These are phyloP conservation scores for Puccinia hordei DNA, from an alignment of 1,284 basidiomycete genomes.

Conservation along the genomic window DNA sequence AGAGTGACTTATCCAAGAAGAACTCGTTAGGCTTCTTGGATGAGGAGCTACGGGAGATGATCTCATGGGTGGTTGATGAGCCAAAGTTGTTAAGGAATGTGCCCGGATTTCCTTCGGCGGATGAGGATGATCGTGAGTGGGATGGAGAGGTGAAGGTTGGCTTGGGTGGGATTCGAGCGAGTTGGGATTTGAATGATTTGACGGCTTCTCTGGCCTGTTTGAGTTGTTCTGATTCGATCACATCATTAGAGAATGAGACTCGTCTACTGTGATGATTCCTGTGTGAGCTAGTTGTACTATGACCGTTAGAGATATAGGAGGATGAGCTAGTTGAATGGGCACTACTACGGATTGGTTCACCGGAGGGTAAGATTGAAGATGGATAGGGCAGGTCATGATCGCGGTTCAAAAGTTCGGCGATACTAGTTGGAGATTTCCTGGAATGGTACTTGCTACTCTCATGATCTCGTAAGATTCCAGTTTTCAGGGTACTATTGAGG, in stretches of 20 bases:
- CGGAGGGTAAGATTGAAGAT: not conserved
- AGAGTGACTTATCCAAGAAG: constrained; percentile 1
- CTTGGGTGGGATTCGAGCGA: not conserved
- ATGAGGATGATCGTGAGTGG: not conserved
- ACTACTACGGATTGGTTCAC: not conserved
- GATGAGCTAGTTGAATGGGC: constrained; percentile 13
- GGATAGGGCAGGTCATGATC: not conserved
- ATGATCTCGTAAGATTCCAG: constrained; percentile 10
- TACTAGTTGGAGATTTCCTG: constrained; percentile 3
- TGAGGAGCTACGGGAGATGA: not conserved
- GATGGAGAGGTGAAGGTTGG: not conserved
- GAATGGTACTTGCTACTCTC: not conserved
- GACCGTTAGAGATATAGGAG: constrained; percentile 4
- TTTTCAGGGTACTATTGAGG: not conserved
- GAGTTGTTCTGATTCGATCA: constrained; percentile 22
- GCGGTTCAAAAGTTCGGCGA: not conserved
- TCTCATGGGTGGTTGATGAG: not conserved
- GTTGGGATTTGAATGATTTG: constrained; percentile 1
- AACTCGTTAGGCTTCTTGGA: constrained; percentile 7
- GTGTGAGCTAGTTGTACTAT: not conserved
- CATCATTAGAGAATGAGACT: constrained; percentile 36
- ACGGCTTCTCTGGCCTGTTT: constrained; percentile 22
- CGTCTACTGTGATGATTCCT: not conserved
- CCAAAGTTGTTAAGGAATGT: not conserved
- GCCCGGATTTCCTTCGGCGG: not conserved